Evolutionary conservation across 805 yeast genomes (phyloP).

Genomic region (Candida namnaoensis): DNA sequence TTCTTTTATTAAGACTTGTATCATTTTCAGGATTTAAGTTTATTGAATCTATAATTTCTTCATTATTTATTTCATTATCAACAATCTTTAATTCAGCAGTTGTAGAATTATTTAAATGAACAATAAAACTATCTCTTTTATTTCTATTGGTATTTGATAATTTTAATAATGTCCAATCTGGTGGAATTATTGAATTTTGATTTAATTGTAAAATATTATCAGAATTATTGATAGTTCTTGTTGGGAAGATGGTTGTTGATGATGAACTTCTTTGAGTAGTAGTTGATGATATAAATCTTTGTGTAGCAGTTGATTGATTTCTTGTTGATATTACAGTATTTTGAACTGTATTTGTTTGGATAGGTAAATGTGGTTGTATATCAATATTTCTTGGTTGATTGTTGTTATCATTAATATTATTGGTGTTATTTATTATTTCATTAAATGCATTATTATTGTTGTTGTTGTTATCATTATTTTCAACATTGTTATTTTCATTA

Average conservation of each 20-base stretch:
- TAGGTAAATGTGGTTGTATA: background rate
- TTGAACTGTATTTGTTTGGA: no score
- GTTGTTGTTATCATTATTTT: conserved; percentile 2
- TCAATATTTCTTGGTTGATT: background rate
- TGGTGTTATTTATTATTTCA: background rate
- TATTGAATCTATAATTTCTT: no score
- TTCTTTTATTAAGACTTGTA: no score
- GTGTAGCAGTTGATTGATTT: no score
- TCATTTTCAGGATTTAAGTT: no score
- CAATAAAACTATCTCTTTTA: background rate
- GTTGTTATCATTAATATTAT: background rate
- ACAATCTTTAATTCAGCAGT: background rate
- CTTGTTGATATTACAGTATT: no score
- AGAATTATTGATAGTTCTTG: background rate
- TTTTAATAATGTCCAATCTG: conserved; percentile 18
- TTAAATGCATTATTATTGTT: conserved; percentile 1
- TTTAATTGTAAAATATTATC: conserved; percentile 1
- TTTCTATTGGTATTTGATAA: conserved; percentile 3
- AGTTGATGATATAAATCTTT: no score
- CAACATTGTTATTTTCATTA: background rate
- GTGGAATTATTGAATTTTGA: conserved; percentile 12
- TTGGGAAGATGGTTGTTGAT: no score
- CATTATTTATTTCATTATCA: background rate
- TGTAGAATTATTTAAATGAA: no score
- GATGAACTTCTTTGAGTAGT: no score